Percentiles rank a stretch among this genome's conserved stretches.
These are phyloP conservation scores for Mantamonas sphyraenae DNA, from an alignment of 78 protist species.

Conservation along the genomic window DNA sequence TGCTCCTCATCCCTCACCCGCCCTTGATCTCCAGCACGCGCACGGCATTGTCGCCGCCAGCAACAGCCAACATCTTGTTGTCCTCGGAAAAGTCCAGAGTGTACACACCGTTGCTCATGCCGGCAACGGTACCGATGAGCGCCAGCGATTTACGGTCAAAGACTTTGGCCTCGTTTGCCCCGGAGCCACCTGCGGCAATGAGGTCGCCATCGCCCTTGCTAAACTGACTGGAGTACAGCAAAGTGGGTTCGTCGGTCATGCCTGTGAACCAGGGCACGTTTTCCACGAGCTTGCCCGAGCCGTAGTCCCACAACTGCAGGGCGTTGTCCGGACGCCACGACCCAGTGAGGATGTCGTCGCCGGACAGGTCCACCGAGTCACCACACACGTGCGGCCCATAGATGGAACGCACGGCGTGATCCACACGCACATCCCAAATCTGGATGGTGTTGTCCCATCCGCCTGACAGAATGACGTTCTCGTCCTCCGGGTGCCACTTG, in stretches of 20 bases:
- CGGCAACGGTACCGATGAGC: not conserved
- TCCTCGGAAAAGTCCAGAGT: not conserved
- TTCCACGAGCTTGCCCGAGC: not conserved
- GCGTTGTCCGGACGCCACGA: conserved; percentile 13
- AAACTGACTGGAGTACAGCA: conserved; percentile 27
- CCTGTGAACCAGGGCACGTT: not conserved
- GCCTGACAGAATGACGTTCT: conserved; percentile 4
- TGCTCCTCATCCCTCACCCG: too few species aligned
- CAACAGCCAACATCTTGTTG: not conserved
- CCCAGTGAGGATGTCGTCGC: conserved; percentile 19
- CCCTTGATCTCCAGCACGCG: not conserved
- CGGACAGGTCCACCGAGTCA: conserved; percentile 18
- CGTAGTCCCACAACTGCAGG: conserved; percentile 30
- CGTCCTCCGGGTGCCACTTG: conserved; percentile 12
- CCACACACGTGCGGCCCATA: conserved; percentile 51
- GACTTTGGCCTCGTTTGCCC: conserved; percentile 13
- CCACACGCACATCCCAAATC: conserved; percentile 43
- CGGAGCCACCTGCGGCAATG: conserved; percentile 28
- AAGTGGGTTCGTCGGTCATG: not conserved
- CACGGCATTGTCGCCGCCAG: not conserved
- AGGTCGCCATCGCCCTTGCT: not conserved
- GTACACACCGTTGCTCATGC: not conserved
- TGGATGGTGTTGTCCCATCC: conserved; percentile 57
- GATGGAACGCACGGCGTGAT: not conserved
- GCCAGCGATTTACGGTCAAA: not conserved